A percentile compares a stretch with the other conserved stretches of the same genome.
Evolutionary conservation across 139 green algal genomes (phyloP).

Genomic region (Micractinium sp.): DNA sequence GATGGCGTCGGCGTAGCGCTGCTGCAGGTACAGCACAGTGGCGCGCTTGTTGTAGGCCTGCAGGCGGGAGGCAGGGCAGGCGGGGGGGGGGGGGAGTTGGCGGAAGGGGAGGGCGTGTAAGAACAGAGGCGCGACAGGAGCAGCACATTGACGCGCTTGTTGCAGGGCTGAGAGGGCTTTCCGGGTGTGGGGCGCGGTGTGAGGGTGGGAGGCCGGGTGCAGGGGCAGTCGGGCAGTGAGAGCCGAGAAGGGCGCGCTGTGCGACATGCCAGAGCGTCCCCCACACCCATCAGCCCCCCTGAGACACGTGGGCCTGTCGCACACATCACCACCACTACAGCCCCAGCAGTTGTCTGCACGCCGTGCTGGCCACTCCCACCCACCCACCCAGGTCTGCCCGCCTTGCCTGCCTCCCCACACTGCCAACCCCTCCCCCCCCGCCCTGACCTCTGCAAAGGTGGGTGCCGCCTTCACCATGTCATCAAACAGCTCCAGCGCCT

Average conservation of each 20-base stretch:
- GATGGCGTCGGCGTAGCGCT: conserved; percentile 59
- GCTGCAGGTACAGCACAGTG: conserved; percentile 62
- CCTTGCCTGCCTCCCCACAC: neutral
- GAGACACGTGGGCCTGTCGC: too few species aligned
- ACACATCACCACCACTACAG: neutral
- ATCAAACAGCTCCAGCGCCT: conserved; percentile 49
- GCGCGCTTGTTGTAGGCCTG: conserved; percentile 28
- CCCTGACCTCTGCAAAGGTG: conserved; percentile 50
- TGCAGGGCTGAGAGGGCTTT: conserved; percentile 43
- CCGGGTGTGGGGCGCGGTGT: too few species aligned
- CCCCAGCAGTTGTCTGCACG: neutral
- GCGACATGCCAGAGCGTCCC: too few species aligned
- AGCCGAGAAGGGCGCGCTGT: too few species aligned
- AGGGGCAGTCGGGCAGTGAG: too few species aligned
- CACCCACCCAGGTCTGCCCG: neutral
- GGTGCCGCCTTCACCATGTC: conserved; percentile 44
- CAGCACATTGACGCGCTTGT: conserved; percentile 72
- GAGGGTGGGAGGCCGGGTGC: too few species aligned
- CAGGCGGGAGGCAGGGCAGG: neutral
- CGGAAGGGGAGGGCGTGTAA: too few species aligned
- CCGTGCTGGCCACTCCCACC: neutral
- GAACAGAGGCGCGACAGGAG: neutral
- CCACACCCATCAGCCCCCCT: too few species aligned
- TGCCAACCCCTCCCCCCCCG: neutral
- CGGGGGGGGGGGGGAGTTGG: too few species aligned